phyloP scores from a whole-genome alignment of 1,284 basidiomycete genomes.

The Cryptococcus floricola region DNA sequence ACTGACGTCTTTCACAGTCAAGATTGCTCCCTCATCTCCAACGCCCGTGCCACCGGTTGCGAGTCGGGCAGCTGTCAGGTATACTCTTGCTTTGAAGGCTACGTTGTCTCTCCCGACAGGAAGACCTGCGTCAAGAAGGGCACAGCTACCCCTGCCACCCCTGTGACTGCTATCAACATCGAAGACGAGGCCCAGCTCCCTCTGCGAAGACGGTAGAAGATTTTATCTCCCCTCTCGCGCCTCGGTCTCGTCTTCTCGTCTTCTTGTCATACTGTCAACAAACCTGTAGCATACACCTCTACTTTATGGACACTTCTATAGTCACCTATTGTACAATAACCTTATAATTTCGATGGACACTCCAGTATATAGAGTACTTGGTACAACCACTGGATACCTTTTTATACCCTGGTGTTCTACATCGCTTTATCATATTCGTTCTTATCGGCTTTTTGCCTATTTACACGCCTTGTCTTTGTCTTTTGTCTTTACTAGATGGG shows the following conservation, averaged over 20 bases:
- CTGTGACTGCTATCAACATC: conserved; percentile 26
- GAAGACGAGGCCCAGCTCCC: conserved; percentile 11
- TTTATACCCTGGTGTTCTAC: neutral
- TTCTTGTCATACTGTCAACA: too few relatives aligned
- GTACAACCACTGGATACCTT: too few relatives aligned
- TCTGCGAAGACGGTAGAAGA: neutral
- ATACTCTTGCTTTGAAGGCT: conserved; percentile 47
- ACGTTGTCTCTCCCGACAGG: conserved; percentile 39
- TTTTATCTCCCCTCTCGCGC: too few relatives aligned
- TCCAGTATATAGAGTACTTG: too few relatives aligned
- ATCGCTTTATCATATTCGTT: neutral
- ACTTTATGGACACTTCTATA: too few relatives aligned
- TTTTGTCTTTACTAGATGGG: too few relatives aligned
- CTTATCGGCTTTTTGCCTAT: neutral
- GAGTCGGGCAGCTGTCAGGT: conserved; percentile 41
- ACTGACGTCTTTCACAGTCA: conserved; percentile 29
- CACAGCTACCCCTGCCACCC: conserved; percentile 28
- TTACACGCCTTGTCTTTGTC: too few relatives aligned
- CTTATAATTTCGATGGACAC: too few relatives aligned
- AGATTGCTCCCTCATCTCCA: conserved; percentile 48
- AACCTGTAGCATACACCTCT: too few relatives aligned
- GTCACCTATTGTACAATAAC: too few relatives aligned
- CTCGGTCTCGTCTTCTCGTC: too few relatives aligned
- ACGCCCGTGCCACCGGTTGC: conserved; percentile 44
- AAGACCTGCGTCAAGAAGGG: conserved; percentile 39